Evolutionary conservation across 345 rosid species (phyloP).

Genomic region (Dimocarpus longan): DNA sequence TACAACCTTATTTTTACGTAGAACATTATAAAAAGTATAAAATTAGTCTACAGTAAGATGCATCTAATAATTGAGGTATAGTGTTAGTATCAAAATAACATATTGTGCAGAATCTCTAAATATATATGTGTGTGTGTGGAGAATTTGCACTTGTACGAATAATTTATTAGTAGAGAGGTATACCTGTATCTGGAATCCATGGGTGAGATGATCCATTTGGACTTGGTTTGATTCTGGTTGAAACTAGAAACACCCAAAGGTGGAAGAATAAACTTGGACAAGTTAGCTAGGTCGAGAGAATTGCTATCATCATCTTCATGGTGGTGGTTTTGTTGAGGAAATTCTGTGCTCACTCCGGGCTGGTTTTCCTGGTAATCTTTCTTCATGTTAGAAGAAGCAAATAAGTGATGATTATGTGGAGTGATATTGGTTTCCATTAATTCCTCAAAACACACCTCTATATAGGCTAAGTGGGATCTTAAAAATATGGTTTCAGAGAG

Average conservation of each 20-base stretch:
- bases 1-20: not conserved
- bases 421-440: conserved; percentile 17
- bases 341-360: not conserved
- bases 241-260: conserved; percentile 76
- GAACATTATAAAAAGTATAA: no score
- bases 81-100: no score
- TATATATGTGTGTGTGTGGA: no score
- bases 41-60: no score
- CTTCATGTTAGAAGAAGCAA: conserved; percentile 17
- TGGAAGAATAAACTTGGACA: conserved; percentile 85
- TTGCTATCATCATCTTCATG: conserved; percentile 39
- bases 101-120: no score
- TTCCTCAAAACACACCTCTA: not conserved
- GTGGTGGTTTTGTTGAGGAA: not conserved
- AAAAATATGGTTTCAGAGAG: not conserved
- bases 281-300: conserved; percentile 50
- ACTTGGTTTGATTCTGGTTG: conserved; percentile 44
- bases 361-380: not conserved
- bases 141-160: no score
- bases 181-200: conserved; percentile 93
- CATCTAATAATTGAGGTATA: no score
- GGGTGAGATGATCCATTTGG: conserved; percentile 70
- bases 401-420: not conserved
- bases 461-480: not conserved
- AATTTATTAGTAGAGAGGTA: not conserved